A percentile compares a stretch with the other conserved stretches of the same genome.
Conservation (phyloP, 345 rosid genomes). For the Zanthoxylum bungeanum region DNA sequence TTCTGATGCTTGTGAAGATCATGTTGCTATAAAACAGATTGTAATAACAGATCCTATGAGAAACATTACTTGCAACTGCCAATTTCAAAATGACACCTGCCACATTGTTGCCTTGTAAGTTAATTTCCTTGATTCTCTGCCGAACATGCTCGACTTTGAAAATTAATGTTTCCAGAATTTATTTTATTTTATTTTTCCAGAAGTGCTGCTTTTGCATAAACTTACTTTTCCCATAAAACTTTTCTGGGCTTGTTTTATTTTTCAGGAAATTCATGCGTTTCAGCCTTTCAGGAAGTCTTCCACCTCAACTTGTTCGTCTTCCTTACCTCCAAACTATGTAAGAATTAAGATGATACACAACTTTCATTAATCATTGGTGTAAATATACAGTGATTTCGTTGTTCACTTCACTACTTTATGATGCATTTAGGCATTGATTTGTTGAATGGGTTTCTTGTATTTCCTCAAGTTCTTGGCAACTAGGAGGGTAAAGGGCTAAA, state of each 20-base stretch:
- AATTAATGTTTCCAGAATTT: neutral
- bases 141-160: neutral
- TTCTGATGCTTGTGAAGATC: conserved; percentile 36
- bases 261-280: conserved; percentile 43
- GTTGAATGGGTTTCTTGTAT: neutral
- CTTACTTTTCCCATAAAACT: neutral
- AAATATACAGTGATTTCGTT: neutral
- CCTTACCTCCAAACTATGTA: conserved; percentile 50
- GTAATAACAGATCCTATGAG: conserved; percentile 15
- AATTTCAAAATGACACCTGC: conserved; percentile 31
- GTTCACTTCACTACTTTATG: neutral
- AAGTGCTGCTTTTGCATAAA: neutral
- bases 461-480: neutral
- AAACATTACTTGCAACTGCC: conserved; percentile 34
- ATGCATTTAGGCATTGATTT: neutral
- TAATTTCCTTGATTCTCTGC: neutral
- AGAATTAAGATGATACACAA: conserved; percentile 19
- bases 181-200: no score
- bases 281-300: conserved; percentile 69
- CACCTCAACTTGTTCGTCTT: conserved; percentile 56
- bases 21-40: conserved; percentile 20
- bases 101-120: conserved; percentile 34
- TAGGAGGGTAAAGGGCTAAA: neutral
- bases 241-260: conserved; percentile 5
- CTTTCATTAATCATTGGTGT: neutral